phyloP scores from a whole-genome alignment of 2,329 filamentous ascomycete species.

The Epicoccum nigrum region DNA sequence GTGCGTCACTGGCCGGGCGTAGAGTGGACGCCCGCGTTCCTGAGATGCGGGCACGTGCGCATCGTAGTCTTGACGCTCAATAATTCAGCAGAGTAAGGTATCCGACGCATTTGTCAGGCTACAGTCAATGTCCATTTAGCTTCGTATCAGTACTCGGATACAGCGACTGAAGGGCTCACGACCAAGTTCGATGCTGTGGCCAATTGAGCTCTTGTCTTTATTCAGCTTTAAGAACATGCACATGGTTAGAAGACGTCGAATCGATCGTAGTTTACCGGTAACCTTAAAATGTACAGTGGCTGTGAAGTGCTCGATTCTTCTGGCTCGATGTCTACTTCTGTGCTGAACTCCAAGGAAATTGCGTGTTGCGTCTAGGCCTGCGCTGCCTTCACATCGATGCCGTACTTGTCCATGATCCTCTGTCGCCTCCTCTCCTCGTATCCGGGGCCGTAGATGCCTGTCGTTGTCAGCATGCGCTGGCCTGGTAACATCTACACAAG shows the following conservation, averaged over 20 bases:
- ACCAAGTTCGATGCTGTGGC: too few relatives aligned
- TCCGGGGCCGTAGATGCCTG: conserved; percentile 80
- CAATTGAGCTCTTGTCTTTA: too few relatives aligned
- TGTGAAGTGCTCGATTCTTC: conserved; percentile 16
- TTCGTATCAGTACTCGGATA: too few relatives aligned
- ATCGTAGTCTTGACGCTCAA: too few relatives aligned
- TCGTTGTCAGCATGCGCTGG: conserved; percentile 6
- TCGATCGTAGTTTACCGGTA: conserved; percentile 4
- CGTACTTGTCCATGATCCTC: conserved; percentile 85
- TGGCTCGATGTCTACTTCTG: conserved; percentile 19
- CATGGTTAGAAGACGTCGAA: too few relatives aligned
- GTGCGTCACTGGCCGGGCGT: conserved; percentile 11
- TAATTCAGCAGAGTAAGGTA: too few relatives aligned
- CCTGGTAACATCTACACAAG: not conserved
- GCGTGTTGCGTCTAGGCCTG: conserved; percentile 28
- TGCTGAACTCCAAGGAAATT: conserved; percentile 31
- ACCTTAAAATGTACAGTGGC: conserved; percentile 28
- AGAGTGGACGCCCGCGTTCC: too few relatives aligned
- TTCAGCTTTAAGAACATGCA: too few relatives aligned
- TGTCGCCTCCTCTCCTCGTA: conserved; percentile 84
- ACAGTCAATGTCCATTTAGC: too few relatives aligned
- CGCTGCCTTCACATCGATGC: conserved; percentile 70
- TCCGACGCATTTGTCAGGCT: too few relatives aligned
- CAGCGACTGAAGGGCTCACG: too few relatives aligned
- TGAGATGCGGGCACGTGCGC: conserved; percentile 6